These are phyloP conservation scores for Gossypium arboreum DNA, from an alignment of 345 rosid species.

Conservation along the genomic window DNA sequence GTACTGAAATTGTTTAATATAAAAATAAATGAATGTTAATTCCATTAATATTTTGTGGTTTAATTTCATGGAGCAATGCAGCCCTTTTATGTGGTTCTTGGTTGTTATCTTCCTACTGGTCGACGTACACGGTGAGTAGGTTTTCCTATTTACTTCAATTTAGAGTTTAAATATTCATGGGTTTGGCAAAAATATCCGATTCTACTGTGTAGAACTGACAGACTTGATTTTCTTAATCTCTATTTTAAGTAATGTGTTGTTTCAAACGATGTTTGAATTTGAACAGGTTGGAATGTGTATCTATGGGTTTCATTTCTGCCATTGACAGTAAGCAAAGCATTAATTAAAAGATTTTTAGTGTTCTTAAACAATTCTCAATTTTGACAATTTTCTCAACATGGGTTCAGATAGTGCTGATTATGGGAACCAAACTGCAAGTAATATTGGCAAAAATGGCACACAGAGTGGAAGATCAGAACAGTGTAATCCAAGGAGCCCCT, in stretches of 20 bases:
- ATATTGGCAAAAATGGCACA: conserved; percentile 55
- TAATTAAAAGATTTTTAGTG: too few species aligned
- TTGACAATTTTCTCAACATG: not conserved
- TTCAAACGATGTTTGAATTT: not conserved
- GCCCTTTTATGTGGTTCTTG: conserved; percentile 53
- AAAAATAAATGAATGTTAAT: not conserved
- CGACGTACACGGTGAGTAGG: conserved; percentile 57
- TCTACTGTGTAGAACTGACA: not conserved
- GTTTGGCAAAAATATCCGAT: not conserved
- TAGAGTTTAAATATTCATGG: not conserved
- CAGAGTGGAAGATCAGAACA: conserved; percentile 25
- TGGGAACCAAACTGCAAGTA: conserved; percentile 59
- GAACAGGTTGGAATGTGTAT: conserved; percentile 60
- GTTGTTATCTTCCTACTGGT: conserved; percentile 63
- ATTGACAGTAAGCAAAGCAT: conserved; percentile 36
- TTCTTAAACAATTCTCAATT: not conserved
- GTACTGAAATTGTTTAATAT: not conserved
- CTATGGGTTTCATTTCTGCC: conserved; percentile 79
- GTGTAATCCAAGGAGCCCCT: conserved; percentile 44
- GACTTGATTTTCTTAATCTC: too few species aligned
- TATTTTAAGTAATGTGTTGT: too few species aligned
- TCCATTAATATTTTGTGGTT: not conserved
- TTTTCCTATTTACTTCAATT: not conserved
- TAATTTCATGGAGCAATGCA: not conserved
- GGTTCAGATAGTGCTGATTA: conserved; percentile 36